Percentiles rank a stretch among this genome's conserved stretches.
phyloP scores from a whole-genome alignment of 1,284 basidiomycete genomes.

The Flammula alnicola region DNA sequence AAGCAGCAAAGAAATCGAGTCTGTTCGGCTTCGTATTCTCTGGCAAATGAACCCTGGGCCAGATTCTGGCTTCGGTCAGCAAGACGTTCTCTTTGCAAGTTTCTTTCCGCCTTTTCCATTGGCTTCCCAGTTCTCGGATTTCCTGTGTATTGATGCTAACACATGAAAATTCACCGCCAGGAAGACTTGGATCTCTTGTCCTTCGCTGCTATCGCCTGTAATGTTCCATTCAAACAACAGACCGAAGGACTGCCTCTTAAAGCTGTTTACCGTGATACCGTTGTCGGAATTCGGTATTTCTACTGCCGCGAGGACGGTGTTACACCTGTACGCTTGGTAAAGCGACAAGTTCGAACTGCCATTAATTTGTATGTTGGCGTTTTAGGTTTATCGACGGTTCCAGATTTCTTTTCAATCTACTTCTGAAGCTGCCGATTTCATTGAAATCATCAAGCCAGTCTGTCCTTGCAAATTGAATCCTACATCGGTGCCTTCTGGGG shows the following conservation, averaged over 20 bases:
- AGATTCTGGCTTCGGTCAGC: slow-evolving; percentile 43
- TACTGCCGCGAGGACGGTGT: slow-evolving; percentile 45
- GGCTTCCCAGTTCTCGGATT: neutral
- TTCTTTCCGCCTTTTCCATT: slow-evolving; percentile 13
- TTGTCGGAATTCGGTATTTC: slow-evolving; percentile 75
- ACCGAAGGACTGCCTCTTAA: slow-evolving; percentile 67
- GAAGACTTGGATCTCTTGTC: slow-evolving; percentile 75
- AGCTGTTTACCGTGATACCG: slow-evolving; percentile 72
- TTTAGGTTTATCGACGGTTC: slow-evolving; percentile 69
- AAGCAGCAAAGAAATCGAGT: slow-evolving; percentile 52
- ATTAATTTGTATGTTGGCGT: neutral
- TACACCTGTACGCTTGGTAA: slow-evolving; percentile 41
- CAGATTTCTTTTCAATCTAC: slow-evolving; percentile 67
- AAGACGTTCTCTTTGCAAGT: slow-evolving; percentile 69
- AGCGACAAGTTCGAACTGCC: neutral
- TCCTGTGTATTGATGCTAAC: slow-evolving; percentile 4
- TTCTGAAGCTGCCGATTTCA: slow-evolving; percentile 55
- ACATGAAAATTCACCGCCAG: slow-evolving; percentile 38
- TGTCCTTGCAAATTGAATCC: slow-evolving; percentile 72
- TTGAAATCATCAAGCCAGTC: slow-evolving; percentile 63
- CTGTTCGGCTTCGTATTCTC: slow-evolving; percentile 62
- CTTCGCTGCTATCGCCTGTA: slow-evolving; percentile 53
- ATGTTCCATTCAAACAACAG: slow-evolving; percentile 33
- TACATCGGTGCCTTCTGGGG: too few relatives aligned
- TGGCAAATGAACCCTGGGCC: slow-evolving; percentile 58